phyloP scores from a whole-genome alignment of 495 filamentous ascomycete genomes.

The Staphylotrichum longicolle region DNA sequence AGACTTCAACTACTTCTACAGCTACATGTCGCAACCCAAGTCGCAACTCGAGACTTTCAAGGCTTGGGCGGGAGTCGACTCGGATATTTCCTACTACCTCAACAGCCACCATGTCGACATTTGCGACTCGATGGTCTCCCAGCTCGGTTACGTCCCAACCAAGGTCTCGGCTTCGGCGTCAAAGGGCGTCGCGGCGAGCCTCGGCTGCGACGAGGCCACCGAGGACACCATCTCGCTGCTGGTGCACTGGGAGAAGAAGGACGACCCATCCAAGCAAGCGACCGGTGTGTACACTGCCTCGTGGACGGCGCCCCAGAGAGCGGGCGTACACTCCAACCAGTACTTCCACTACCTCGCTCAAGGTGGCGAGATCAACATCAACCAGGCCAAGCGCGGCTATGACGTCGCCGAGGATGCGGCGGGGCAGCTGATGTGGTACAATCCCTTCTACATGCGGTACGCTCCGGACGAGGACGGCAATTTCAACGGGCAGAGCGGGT shows the following conservation, averaged over 20 bases:
- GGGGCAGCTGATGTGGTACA: conserved; percentile 72
- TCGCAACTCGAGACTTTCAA: conserved; percentile 92
- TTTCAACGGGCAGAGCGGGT: conserved; percentile 86
- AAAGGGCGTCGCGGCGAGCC: conserved; percentile 62
- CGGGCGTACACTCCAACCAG: conserved; percentile 90
- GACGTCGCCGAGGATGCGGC: conserved; percentile 82
- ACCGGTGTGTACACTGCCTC: conserved; percentile 93
- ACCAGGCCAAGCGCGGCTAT: conserved; percentile 93
- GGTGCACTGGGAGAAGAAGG: conserved; percentile 79
- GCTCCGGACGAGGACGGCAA: conserved; percentile 94
- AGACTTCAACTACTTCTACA: conserved; percentile 97
- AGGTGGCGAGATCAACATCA: conserved; percentile 80
- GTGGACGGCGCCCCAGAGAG: conserved; percentile 90
- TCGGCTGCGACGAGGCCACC: conserved; percentile 76
- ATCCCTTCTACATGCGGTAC: conserved; percentile 97
- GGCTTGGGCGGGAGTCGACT: conserved; percentile 88
- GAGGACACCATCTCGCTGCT: conserved; percentile 92
- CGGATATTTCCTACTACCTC: conserved; percentile 91
- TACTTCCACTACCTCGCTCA: conserved; percentile 91
- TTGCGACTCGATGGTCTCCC: conserved; percentile 80
- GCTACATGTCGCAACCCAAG: conserved; percentile 95
- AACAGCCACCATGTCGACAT: conserved; percentile 94
- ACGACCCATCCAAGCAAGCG: conserved; percentile 62
- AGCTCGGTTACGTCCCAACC: conserved; percentile 65
- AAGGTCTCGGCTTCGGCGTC: conserved; percentile 75